phyloP scores from a whole-genome alignment of 805 yeast species.

The Candida chilensis region DNA sequence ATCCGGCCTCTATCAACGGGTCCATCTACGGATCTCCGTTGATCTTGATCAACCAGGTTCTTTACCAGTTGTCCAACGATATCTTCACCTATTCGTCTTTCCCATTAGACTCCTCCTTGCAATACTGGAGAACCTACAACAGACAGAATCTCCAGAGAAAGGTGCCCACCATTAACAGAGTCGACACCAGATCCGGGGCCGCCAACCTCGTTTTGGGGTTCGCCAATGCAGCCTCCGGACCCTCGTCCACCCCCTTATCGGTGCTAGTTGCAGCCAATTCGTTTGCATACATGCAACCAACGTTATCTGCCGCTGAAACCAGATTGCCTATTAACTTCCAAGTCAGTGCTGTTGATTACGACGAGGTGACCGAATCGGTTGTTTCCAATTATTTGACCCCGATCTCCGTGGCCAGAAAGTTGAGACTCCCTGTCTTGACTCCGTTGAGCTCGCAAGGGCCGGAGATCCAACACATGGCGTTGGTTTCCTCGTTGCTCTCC shows the following conservation, averaged over 20 bases:
- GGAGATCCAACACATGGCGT: slow-evolving; percentile 62
- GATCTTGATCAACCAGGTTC: slow-evolving; percentile 43
- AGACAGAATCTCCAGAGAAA: slow-evolving; percentile 42
- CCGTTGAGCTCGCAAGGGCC: slow-evolving; percentile 43
- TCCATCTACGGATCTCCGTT: slow-evolving; percentile 45
- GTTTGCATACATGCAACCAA: slow-evolving; percentile 58
- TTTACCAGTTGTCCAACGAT: slow-evolving; percentile 40
- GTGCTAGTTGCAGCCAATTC: slow-evolving; percentile 61
- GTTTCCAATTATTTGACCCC: slow-evolving; percentile 59
- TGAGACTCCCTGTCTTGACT: slow-evolving; percentile 60
- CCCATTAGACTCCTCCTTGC: slow-evolving; percentile 49
- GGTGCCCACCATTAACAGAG: slow-evolving; percentile 52
- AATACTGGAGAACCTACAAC: slow-evolving; percentile 47
- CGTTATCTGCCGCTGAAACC: slow-evolving; percentile 28
- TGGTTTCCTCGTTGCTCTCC: slow-evolving; percentile 58
- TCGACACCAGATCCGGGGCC: slow-evolving; percentile 80
- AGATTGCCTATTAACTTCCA: slow-evolving; percentile 57
- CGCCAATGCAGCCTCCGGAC: slow-evolving; percentile 20
- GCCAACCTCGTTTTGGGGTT: slow-evolving; percentile 75
- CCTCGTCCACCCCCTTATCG: slow-evolving; percentile 17
- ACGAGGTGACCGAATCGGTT: slow-evolving; percentile 38
- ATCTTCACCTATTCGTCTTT: slow-evolving; percentile 66
- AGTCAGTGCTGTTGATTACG: slow-evolving; percentile 71
- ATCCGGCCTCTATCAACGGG: slow-evolving; percentile 41
- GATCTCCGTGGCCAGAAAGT: slow-evolving; percentile 48